Conservation (phyloP, 352 stramenopile genomes). For the Chrysophaeum taylorii region DNA sequence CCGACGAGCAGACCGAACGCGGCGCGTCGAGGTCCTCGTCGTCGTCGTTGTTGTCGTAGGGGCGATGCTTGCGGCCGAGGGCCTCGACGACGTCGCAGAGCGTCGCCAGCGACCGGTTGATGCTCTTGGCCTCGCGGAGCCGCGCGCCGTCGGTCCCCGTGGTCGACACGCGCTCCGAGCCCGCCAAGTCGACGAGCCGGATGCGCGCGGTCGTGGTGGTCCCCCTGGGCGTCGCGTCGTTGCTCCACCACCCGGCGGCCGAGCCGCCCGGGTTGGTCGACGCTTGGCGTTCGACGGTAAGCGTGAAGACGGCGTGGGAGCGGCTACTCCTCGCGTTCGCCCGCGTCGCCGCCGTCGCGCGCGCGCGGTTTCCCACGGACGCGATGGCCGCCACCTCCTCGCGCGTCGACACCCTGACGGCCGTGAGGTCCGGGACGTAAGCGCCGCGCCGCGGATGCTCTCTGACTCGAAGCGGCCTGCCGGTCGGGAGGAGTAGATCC, state of each 20-base stretch:
- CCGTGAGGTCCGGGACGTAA: slow-evolving; percentile 74
- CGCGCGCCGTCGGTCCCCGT: slow-evolving; percentile 39
- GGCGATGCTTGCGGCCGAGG: slow-evolving; percentile 16
- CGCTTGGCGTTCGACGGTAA: slow-evolving; percentile 38
- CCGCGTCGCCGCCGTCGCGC: slow-evolving; percentile 59
- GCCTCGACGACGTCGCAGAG: slow-evolving; percentile 67
- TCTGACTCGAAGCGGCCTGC: slow-evolving; percentile 64
- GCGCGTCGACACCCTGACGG: slow-evolving; percentile 59
- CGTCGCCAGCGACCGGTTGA: slow-evolving; percentile 66
- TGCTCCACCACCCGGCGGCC: not conserved
- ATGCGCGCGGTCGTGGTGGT: not conserved
- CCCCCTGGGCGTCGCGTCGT: not conserved
- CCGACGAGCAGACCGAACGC: too few species aligned
- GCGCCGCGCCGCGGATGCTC: slow-evolving; percentile 62
- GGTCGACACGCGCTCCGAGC: slow-evolving; percentile 39
- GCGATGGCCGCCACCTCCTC: slow-evolving; percentile 31
- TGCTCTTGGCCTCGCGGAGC: slow-evolving; percentile 56
- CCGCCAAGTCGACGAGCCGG: slow-evolving; percentile 40
- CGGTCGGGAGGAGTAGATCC: slow-evolving; percentile 67
- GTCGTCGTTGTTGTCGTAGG: not conserved
- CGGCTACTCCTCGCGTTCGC: slow-evolving; percentile 73
- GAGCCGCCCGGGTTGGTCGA: not conserved
- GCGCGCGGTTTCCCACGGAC: slow-evolving; percentile 34
- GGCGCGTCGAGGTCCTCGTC: too few species aligned
- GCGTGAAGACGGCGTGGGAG: slow-evolving; percentile 67